A percentile compares a stretch with the other conserved stretches of the same genome.
Conservation (phyloP, 2,329 filamentous ascomycete species). For the Hypoxylon sp. region DNA sequence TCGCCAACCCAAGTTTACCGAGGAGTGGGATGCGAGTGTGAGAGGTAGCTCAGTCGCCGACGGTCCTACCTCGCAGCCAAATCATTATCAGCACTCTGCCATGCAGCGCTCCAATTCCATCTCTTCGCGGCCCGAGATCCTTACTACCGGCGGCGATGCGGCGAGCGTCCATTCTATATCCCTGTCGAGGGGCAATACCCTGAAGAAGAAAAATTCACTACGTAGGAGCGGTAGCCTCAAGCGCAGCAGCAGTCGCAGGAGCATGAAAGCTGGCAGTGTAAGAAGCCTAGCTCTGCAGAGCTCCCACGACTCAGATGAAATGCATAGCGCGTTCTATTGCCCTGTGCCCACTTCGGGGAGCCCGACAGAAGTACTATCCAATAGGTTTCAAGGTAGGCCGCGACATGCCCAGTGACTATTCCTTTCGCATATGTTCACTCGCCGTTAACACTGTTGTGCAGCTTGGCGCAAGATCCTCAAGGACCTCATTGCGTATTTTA, state of each 20-base stretch:
- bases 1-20: constrained; percentile 71
- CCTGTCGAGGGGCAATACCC: constrained; percentile 74
- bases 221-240: constrained; percentile 81
- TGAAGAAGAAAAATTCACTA: constrained; percentile 90
- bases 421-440: constrained; percentile 2
- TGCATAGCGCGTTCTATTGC: constrained; percentile 88
- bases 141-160: constrained; percentile 61
- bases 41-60: constrained; percentile 76
- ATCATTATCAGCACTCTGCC: constrained; percentile 46
- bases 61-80: constrained; percentile 56
- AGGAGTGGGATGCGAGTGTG: constrained; percentile 79
- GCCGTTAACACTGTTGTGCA: constrained; percentile 56
- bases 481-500: constrained; percentile 93
- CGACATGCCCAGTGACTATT: neutral
- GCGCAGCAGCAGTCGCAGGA: constrained; percentile 84
- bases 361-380: constrained; percentile 89
- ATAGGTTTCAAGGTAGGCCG: constrained; percentile 85
- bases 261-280: constrained; percentile 88
- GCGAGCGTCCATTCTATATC: constrained; percentile 55
- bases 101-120: constrained; percentile 76
- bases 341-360: constrained; percentile 90
- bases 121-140: constrained; percentile 65
- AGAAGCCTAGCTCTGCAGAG: constrained; percentile 83
- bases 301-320: constrained; percentile 75
- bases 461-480: constrained; percentile 97